Evolutionary conservation across 768 basidiomycete genomes (phyloP).

Genomic region (Suillus variegatus): DNA sequence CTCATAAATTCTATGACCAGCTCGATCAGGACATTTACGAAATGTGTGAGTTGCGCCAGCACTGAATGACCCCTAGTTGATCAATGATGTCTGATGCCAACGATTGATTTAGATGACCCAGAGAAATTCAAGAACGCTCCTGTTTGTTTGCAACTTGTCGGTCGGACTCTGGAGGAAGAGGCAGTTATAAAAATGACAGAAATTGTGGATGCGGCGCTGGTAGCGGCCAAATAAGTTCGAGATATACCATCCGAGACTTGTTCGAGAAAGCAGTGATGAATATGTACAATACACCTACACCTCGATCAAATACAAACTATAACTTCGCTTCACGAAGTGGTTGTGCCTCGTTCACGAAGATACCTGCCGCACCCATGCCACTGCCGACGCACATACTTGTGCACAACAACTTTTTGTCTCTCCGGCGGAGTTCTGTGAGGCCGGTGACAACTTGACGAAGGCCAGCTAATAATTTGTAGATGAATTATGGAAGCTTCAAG

Average conservation of each 20-base stretch:
- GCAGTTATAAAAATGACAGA: slow-evolving; percentile 70
- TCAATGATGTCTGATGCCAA: slow-evolving; percentile 7
- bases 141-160: slow-evolving; percentile 65
- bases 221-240: slow-evolving; percentile 16
- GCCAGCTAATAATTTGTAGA: slow-evolving; percentile 54
- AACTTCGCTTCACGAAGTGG: slow-evolving; percentile 25
- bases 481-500: slow-evolving; percentile 15
- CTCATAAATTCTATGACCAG: slow-evolving; percentile 47
- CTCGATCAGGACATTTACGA: slow-evolving; percentile 52
- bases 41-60: slow-evolving; percentile 45
- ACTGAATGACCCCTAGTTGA: background rate
- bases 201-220: slow-evolving; percentile 59
- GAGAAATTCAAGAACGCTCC: slow-evolving; percentile 57
- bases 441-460: slow-evolving; percentile 86
- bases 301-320: slow-evolving; percentile 11
- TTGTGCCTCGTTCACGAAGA: slow-evolving; percentile 71
- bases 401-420: slow-evolving; percentile 68
- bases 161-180: slow-evolving; percentile 74
- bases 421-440: slow-evolving; percentile 76
- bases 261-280: background rate
- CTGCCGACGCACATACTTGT: slow-evolving; percentile 85
- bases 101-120: slow-evolving; percentile 51
- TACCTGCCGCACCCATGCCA: slow-evolving; percentile 86
- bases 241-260: background rate
- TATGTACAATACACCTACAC: slow-evolving; percentile 1